These are phyloP conservation scores for Hura crepitans DNA, from an alignment of 441 rosid species.

Conservation along the genomic window DNA sequence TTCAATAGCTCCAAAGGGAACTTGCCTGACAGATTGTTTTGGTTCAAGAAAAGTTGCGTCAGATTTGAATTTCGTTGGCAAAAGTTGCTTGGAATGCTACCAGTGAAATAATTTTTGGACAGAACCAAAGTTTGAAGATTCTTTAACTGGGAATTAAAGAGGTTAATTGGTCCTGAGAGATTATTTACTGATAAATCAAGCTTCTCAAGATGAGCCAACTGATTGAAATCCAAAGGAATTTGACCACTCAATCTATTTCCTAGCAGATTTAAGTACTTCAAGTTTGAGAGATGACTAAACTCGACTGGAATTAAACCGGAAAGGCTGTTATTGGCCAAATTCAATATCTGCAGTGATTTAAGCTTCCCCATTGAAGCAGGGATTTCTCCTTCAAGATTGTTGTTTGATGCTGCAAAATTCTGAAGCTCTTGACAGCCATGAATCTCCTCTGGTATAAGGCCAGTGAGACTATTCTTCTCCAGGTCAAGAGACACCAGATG, in stretches of 20 bases:
- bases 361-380: constrained; percentile 56
- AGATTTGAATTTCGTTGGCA: constrained; percentile 52
- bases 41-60: constrained; percentile 45
- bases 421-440: constrained; percentile 45
- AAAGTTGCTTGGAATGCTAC: constrained; percentile 50
- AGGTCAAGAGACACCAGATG: constrained; percentile 42
- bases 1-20: constrained; percentile 57
- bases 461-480: constrained; percentile 55
- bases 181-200: constrained; percentile 69
- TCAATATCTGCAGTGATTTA: constrained; percentile 45
- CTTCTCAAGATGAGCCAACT: constrained; percentile 44
- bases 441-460: constrained; percentile 58
- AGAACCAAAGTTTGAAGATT: constrained; percentile 50
- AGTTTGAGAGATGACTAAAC: constrained; percentile 48
- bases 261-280: constrained; percentile 55
- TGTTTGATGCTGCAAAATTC: constrained; percentile 51
- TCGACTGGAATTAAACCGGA: constrained; percentile 59
- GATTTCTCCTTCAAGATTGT: constrained; percentile 63
- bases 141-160: constrained; percentile 38
- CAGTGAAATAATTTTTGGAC: constrained; percentile 49
- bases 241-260: constrained; percentile 54
- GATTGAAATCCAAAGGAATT: constrained; percentile 55
- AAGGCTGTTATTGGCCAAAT: constrained; percentile 71
- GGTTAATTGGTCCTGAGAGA: constrained; percentile 53
- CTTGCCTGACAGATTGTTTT: constrained; percentile 57